Evolutionary conservation across 176 grass and related monocot species (phyloP), one percentile per base, ranked within the genome.

Genomic region (Zea luxurians): DNA sequence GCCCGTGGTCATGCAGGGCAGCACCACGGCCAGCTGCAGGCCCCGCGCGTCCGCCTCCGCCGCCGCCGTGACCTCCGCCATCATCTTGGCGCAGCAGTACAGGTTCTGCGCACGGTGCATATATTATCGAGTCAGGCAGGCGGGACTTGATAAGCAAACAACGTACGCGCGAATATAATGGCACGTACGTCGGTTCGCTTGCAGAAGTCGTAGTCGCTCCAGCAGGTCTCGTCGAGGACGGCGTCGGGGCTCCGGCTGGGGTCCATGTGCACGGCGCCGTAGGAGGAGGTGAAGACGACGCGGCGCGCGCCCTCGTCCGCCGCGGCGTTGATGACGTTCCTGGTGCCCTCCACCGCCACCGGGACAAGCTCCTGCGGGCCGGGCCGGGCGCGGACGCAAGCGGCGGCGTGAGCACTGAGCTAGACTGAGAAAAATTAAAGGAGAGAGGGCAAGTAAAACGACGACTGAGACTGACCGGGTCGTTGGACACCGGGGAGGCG

Each of bases 181-280:
- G 47, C 11, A 48, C 8, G 1, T 21, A 85, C 89, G 2, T 83
- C 87, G 0, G 86, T 84, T 0, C 78, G n/a, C 0, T 76, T 64
- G 83, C 90, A 92, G 79, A 16, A 92, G 0, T 86, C 75, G 61
- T 78, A 80, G 76, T 92, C 86, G 75, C 90, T 92, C 90, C 90
- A 92, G 80, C 79, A 89, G 0, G 69, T 53, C 86, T 91, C 89
- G 82, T 91, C 82, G 41, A 89, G 78, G 6, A 91, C 68, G 27
- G 73, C 15, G 82, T 87, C 90, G 61, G 90, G 65, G 44, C 76
- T 84, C 6, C 90, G 52, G 49, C 45, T 92, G 6, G 90, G 90
- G 70, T 92, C 74, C 87, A 92, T 92, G 80, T 92, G 87, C 8
- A 89, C 90, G 4, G 83, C 87, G 67, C 90, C 83, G 52, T 86